phyloP scores from a whole-genome alignment of 495 filamentous ascomycete genomes.

The Mytilinidion resinicola region DNA sequence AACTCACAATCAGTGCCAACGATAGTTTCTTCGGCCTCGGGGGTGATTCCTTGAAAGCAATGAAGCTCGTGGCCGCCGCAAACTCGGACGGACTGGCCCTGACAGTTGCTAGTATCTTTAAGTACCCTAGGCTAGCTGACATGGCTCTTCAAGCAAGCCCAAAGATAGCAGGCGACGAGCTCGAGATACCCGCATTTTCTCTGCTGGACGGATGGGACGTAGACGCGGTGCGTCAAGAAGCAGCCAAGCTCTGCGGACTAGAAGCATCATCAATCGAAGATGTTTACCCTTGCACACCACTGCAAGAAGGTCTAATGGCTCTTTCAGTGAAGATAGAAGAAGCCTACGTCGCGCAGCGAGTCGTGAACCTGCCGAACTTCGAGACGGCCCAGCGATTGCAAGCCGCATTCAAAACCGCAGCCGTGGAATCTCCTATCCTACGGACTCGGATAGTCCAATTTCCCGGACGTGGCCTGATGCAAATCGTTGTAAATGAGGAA shows the following conservation, averaged over 20 bases:
- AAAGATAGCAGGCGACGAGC: neutral
- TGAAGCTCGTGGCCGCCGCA: conserved; percentile 26
- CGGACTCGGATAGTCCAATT: conserved; percentile 56
- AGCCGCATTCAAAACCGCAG: conserved; percentile 45
- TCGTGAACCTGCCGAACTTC: conserved; percentile 11
- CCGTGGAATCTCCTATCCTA: conserved; percentile 46
- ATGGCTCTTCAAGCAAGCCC: conserved; percentile 37
- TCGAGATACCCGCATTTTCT: conserved; percentile 20
- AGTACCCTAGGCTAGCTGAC: conserved; percentile 42
- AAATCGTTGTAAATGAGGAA: conserved; percentile 48
- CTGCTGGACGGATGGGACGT: conserved; percentile 13
- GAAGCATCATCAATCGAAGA: conserved; percentile 7
- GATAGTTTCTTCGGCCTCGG: conserved; percentile 32
- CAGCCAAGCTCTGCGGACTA: conserved; percentile 7
- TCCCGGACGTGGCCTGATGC: conserved; percentile 47
- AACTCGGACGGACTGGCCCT: conserved; percentile 26
- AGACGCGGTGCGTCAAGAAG: conserved; percentile 9
- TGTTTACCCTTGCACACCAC: conserved; percentile 18
- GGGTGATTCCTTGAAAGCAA: conserved; percentile 30
- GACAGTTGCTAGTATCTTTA: conserved; percentile 47
- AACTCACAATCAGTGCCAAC: conserved; percentile 11
- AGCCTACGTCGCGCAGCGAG: conserved; percentile 23
- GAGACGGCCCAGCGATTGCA: conserved; percentile 2
- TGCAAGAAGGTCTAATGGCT: conserved; percentile 25
- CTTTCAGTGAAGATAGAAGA: conserved; percentile 23